Conservation (phyloP, 108 stramenopile species). For the Cyclotella atomus region DNA sequence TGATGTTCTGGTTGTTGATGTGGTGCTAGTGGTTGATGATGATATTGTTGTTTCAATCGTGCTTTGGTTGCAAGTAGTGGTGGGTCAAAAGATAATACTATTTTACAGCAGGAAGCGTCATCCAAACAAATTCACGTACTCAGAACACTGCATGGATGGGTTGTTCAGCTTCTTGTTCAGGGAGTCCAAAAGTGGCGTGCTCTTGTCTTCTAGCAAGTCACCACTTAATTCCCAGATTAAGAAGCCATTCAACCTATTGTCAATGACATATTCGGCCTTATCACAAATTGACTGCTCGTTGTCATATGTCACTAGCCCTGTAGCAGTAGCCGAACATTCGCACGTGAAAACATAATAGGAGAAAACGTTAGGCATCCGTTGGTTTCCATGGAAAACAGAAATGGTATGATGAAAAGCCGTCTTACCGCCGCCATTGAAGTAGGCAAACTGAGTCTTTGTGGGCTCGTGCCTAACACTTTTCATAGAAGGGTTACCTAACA, state of each 20-base stretch:
- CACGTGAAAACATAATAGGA: too few relatives aligned
- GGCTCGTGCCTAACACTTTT: constrained; percentile 30
- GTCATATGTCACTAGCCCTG: constrained; percentile 13
- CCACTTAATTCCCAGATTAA: constrained; percentile 44
- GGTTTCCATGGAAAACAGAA: too few relatives aligned
- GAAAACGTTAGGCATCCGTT: too few relatives aligned
- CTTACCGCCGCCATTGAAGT: constrained; percentile 18
- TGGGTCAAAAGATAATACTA: too few relatives aligned
- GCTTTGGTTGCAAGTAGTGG: too few relatives aligned
- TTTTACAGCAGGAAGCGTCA: too few relatives aligned
- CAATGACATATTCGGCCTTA: constrained; percentile 32
- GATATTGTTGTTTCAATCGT: too few relatives aligned
- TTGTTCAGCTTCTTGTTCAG: constrained; percentile 19
- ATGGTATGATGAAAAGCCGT: too few relatives aligned
- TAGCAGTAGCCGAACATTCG: too few relatives aligned
- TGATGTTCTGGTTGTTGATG: too few relatives aligned
- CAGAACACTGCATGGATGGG: constrained; percentile 12
- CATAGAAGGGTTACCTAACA: constrained; percentile 34
- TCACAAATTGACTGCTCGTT: constrained; percentile 40
- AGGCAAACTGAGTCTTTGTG: constrained; percentile 39
- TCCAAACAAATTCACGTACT: too few relatives aligned
- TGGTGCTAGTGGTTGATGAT: too few relatives aligned
- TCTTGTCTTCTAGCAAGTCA: constrained; percentile 37
- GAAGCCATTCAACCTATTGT: constrained; percentile 38
- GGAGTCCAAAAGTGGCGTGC: constrained; percentile 37